Evolutionary conservation across 805 yeast species (phyloP), one percentile per base, ranked within the genome.

Genomic region (Suhomyces xylopsoci): DNA sequence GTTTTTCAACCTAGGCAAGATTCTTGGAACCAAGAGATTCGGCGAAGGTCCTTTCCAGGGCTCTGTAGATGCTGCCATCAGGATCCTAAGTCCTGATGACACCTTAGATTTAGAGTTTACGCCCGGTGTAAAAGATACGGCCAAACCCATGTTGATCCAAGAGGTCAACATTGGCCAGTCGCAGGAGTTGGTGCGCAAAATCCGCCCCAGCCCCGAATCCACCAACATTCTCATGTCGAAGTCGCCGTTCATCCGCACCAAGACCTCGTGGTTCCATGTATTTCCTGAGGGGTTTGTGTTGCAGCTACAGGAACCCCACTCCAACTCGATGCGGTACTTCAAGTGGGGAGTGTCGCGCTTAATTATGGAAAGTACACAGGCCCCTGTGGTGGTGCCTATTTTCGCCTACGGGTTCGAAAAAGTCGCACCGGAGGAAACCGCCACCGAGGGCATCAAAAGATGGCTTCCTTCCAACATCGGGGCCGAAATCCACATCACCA

Each of bases 231-330:
- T 75, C 45, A 57, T 59, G 57, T 49, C 57, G 28, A 59, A 59
- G 32, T 62, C 76, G 1, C 93, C 93, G 2, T 74, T 87, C 32
- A 71, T 81, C 25, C 73, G 92, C 51, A 68, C 77, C 14, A 82
- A 80, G 53, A 86, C 94, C 0, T 83, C 90, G 0, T 93, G 98
- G 98, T 82, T 94, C 53, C 98, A 93, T 66, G 83, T 91, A 3
- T 93, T 90, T 68, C 99, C 99, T 0, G 99, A 93, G 67, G 97
- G 96, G 0, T 90, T 86, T 66, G 98, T 93, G 4, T 80, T 93
- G 50, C 99, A 94, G 67, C 67, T 89, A 47, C 79, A 84, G 55
- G 84, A 86, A 34, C 97, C 97, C 0, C 84, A 82, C 64, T 77
- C 80, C 48, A 88, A 90, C 58, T 90, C 97, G 3, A 89, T 94